These are phyloP conservation scores for Verruconis gallopava DNA, from an alignment of 2,329 filamentous ascomycete species.

Conservation along the genomic window DNA sequence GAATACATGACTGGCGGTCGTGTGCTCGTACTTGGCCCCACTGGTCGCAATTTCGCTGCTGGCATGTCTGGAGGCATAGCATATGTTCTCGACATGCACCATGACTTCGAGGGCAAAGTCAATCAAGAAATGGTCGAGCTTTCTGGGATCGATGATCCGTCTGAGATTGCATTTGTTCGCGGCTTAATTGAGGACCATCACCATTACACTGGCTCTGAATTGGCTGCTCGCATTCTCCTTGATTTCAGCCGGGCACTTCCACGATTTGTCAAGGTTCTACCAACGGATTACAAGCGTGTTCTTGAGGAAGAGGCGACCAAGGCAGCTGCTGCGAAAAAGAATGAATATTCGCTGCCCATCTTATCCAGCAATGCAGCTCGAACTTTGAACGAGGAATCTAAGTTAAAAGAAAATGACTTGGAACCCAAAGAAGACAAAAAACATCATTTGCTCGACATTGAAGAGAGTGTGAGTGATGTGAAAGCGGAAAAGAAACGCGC, in stretches of 20 bases:
- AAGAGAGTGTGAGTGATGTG: slow-evolving; percentile 76
- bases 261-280: slow-evolving; percentile 86
- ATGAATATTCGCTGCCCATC: slow-evolving; percentile 67
- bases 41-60: slow-evolving; percentile 91
- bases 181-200: slow-evolving; percentile 93
- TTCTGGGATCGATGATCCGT: slow-evolving; percentile 66
- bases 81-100: slow-evolving; percentile 79
- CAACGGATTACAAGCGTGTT: slow-evolving; percentile 92
- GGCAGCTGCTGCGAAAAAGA: slow-evolving; percentile 71
- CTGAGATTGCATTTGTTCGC: slow-evolving; percentile 80
- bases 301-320: slow-evolving; percentile 75
- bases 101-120: slow-evolving; percentile 84
- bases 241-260: slow-evolving; percentile 87
- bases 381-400: slow-evolving; percentile 38
- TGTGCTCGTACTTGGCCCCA: slow-evolving; percentile 72
- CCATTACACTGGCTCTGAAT: slow-evolving; percentile 93
- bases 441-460: slow-evolving; percentile 62
- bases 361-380: slow-evolving; percentile 53
- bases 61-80: slow-evolving; percentile 98
- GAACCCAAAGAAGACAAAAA: slow-evolving; percentile 54
- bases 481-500: slow-evolving; percentile 84
- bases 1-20: slow-evolving; percentile 99
- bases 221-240: slow-evolving; percentile 82
- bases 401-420: slow-evolving; percentile 45
- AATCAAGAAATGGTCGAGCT: slow-evolving; percentile 97